These are phyloP conservation scores for Elymus sibiricus DNA, from an alignment of 176 grass and related monocot species.

Conservation along the genomic window DNA sequence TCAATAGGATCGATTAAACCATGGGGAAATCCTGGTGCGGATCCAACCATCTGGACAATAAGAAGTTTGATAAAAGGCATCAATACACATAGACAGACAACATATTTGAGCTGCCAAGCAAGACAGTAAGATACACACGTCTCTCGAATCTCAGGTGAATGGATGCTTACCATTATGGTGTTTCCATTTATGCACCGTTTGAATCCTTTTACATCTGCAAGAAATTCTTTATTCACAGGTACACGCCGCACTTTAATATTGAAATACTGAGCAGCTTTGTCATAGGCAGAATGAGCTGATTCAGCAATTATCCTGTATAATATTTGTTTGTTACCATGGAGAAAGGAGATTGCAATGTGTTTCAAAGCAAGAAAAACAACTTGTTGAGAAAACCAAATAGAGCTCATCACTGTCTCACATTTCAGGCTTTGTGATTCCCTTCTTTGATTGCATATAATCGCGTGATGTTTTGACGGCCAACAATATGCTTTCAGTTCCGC, in stretches of 20 bases:
- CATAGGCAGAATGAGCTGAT: conserved; percentile 86
- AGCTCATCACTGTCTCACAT: conserved; percentile 59
- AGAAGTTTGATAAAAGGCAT: conserved; percentile 25
- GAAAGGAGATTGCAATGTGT: not conserved
- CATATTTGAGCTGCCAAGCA: not conserved
- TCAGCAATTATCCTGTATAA: conserved; percentile 63
- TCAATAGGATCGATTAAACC: conserved; percentile 93
- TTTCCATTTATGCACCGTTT: conserved; percentile 82
- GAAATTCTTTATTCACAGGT: conserved; percentile 93
- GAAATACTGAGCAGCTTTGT: conserved; percentile 56
- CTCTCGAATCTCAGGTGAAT: not conserved
- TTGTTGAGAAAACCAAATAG: not conserved
- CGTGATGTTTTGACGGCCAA: conserved; percentile 95
- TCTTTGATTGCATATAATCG: conserved; percentile 89
- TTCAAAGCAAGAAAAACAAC: not conserved
- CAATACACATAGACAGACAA: not conserved
- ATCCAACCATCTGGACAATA: conserved; percentile 77
- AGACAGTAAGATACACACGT: not conserved
- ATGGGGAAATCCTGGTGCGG: conserved; percentile 96
- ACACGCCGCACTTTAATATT: conserved; percentile 94
- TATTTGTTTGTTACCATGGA: conserved; percentile 14
- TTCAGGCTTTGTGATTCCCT: conserved; percentile 91
- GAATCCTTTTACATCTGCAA: conserved; percentile 95
- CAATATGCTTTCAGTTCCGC: conserved; percentile 94
- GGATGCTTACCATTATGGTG: conserved; percentile 78